Evolutionary conservation across 2,329 filamentous ascomycete genomes (phyloP).

Genomic region (Alternaria incomplexa): DNA sequence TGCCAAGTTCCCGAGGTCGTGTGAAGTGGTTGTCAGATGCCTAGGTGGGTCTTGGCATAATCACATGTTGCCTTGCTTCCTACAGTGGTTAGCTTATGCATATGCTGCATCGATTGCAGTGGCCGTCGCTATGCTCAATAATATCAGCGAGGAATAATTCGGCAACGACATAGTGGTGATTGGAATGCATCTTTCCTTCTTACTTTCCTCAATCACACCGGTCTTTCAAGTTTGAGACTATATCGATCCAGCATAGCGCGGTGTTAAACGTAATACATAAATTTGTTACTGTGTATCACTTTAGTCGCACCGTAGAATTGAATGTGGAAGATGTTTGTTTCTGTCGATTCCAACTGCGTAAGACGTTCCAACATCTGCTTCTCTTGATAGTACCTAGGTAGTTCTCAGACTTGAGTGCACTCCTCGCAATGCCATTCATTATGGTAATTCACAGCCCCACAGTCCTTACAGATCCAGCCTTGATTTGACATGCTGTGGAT

Average conservation of each 20-base stretch:
- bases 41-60: background rate
- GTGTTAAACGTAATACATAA: fast-evolving
- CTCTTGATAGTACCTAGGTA: background rate
- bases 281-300: fast-evolving
- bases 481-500: background rate
- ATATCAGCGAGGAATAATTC: background rate
- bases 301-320: fast-evolving
- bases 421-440: background rate
- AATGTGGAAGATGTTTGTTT: background rate
- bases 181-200: fast-evolving
- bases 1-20: background rate
- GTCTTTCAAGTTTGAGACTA: background rate
- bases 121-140: fast-evolving
- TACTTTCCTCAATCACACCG: background rate
- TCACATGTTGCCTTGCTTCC: background rate
- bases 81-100: background rate
- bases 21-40: background rate
- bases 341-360: background rate
- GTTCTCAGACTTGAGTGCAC: background rate
- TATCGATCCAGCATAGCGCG: fast-evolving
- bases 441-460: background rate
- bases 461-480: conserved; percentile 1
- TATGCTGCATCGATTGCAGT: background rate
- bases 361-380: background rate
- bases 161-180: fast-evolving